Conservation (phyloP, 345 rosid species). For the Viola odorata region DNA sequence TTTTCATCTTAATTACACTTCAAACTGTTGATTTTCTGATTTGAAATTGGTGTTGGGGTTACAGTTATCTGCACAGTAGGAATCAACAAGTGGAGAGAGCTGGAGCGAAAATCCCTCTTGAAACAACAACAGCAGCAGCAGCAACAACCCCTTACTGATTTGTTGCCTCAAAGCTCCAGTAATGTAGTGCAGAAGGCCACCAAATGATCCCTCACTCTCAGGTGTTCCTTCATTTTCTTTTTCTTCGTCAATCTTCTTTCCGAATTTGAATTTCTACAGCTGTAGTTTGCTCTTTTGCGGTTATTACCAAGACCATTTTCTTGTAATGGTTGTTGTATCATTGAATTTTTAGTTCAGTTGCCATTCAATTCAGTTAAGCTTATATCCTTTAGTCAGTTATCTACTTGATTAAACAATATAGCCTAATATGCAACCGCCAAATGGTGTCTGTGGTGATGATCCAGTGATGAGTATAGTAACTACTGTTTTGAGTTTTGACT, state of each 20-base stretch:
- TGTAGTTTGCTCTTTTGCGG: no score
- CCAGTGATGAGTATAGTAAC: no score
- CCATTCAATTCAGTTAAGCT: no score
- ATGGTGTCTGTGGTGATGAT: no score
- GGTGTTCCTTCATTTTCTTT: neutral
- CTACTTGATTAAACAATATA: no score
- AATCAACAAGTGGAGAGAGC: conserved; percentile 68
- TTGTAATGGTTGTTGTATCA: no score
- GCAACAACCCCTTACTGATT: conserved; percentile 20
- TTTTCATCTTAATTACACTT: neutral
- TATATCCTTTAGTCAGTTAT: no score
- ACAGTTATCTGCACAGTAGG: conserved; percentile 54
- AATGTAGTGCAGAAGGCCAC: conserved; percentile 31
- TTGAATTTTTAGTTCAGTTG: no score
- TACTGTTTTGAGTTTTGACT: no score
- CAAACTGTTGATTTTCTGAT: neutral
- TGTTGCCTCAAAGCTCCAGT: conserved; percentile 23
- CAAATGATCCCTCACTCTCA: conserved; percentile 28
- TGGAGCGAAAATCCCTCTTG: conserved; percentile 45
- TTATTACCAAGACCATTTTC: no score
- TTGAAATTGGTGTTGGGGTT: neutral
- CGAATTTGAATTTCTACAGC: neutral
- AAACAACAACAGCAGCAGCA: conserved; percentile 31
- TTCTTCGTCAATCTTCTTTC: no score
- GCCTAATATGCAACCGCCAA: no score